Conservation (phyloP, 139 green algal genomes). For the Tetradesmus lagerheimii region DNA sequence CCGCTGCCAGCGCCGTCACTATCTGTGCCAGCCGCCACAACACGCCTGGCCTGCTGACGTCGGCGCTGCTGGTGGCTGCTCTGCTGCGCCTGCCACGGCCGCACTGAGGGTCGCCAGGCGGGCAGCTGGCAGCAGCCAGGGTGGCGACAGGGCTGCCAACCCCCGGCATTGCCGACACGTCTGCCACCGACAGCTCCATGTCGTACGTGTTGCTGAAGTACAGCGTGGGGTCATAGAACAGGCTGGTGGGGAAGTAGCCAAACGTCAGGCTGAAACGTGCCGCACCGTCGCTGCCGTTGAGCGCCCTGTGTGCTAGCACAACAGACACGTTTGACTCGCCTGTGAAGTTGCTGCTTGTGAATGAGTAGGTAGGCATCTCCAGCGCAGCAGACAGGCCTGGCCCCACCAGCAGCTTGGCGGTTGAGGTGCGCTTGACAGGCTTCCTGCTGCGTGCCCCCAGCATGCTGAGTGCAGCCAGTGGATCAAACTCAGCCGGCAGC, state of each 20-base stretch:
- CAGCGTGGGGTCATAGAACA: conserved; percentile 39
- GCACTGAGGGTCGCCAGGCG: neutral
- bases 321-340: conserved; percentile 28
- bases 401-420: conserved; percentile 42
- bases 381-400: neutral
- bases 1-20: neutral
- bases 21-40: neutral
- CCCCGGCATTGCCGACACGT: neutral
- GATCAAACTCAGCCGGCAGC: neutral
- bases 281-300: conserved; percentile 7
- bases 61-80: neutral
- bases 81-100: neutral
- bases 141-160: neutral
- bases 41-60: neutral
- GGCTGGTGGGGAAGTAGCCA: conserved; percentile 21
- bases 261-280: conserved; percentile 21
- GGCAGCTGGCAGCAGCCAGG: neutral
- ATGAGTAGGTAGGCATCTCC: conserved; percentile 34
- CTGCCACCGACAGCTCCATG: conserved; percentile 8
- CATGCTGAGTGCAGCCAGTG: neutral
- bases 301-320: neutral
- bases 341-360: neutral
- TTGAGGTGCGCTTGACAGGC: conserved; percentile 2
- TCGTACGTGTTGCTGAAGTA: conserved; percentile 15
- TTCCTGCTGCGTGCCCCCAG: neutral